Evolutionary conservation across 345 rosid species (phyloP).

Genomic region (Populus deltoides): DNA sequence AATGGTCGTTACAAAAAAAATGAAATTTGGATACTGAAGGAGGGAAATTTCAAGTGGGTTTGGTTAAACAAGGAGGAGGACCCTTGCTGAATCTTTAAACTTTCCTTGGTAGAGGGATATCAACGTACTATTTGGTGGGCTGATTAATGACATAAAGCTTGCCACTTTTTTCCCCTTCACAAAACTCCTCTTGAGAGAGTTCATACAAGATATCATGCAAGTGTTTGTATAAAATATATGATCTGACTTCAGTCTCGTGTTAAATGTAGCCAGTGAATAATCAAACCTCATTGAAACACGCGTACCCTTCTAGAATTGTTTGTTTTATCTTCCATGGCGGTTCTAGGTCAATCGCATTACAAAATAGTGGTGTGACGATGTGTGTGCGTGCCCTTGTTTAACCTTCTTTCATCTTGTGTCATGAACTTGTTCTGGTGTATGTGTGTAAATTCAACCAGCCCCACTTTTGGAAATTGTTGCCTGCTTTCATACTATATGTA

Average conservation of each 20-base stretch:
- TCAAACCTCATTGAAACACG: neutral
- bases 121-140: neutral
- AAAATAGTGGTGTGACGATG: too few relatives aligned
- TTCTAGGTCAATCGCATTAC: neutral
- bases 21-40: conserved; percentile 3
- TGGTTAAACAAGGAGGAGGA: conserved; percentile 10
- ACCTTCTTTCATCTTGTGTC: neutral
- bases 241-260: neutral
- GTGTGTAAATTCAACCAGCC: neutral
- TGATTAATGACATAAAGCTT: too few relatives aligned
- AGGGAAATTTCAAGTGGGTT: conserved; percentile 22
- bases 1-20: conserved; percentile 11
- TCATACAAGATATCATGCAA: too few relatives aligned
- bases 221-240: neutral
- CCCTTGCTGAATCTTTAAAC: neutral
- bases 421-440: neutral
- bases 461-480: neutral
- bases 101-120: neutral
- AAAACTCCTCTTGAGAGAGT: too few relatives aligned
- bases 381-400: too few relatives aligned
- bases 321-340: too few relatives aligned
- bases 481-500: neutral
- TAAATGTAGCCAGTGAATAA: neutral
- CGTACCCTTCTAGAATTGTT: neutral
- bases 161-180: too few relatives aligned